phyloP scores from a whole-genome alignment of 2,329 filamentous ascomycete genomes.

The Pyrenochaeta sp. region DNA sequence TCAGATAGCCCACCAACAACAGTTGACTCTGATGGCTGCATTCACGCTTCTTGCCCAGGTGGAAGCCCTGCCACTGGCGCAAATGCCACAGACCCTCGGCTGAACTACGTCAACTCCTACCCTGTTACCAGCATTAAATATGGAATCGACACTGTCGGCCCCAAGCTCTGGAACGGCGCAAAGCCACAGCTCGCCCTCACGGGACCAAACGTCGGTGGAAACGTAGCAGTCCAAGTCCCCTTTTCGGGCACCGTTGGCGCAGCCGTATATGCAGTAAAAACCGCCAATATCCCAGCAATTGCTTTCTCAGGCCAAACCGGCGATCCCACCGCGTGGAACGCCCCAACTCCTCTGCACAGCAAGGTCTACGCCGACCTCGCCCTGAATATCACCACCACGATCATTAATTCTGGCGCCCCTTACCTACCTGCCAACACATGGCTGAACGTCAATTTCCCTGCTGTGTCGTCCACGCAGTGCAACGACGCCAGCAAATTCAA shows the following conservation, averaged over 20 bases:
- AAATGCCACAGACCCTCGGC: slow-evolving; percentile 63
- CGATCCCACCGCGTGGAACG: slow-evolving; percentile 62
- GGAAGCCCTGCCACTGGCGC: slow-evolving; percentile 63
- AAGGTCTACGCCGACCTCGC: slow-evolving; percentile 70
- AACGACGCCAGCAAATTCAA: slow-evolving; percentile 62
- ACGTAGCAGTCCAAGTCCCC: slow-evolving; percentile 63
- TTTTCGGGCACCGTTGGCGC: slow-evolving; percentile 75
- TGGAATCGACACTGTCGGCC: slow-evolving; percentile 65
- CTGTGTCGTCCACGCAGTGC: slow-evolving; percentile 59
- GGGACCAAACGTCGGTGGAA: slow-evolving; percentile 69
- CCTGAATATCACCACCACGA: slow-evolving; percentile 61
- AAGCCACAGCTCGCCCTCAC: slow-evolving; percentile 69
- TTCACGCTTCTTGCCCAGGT: slow-evolving; percentile 68
- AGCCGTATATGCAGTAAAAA: slow-evolving; percentile 64
- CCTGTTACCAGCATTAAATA: slow-evolving; percentile 69
- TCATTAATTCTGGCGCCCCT: slow-evolving; percentile 65
- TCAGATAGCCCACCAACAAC: slow-evolving; percentile 56
- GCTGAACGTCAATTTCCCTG: slow-evolving; percentile 75
- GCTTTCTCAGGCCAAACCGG: slow-evolving; percentile 68
- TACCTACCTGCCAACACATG: slow-evolving; percentile 68
- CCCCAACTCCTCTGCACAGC: slow-evolving; percentile 59
- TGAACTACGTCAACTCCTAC: slow-evolving; percentile 77
- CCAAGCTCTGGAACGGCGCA: slow-evolving; percentile 60
- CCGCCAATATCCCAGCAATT: slow-evolving; percentile 66
- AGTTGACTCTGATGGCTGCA: slow-evolving; percentile 60